These are phyloP conservation scores for Paramecium caudatum DNA, from an alignment of 73 alveolate species.

Conservation along the genomic window DNA sequence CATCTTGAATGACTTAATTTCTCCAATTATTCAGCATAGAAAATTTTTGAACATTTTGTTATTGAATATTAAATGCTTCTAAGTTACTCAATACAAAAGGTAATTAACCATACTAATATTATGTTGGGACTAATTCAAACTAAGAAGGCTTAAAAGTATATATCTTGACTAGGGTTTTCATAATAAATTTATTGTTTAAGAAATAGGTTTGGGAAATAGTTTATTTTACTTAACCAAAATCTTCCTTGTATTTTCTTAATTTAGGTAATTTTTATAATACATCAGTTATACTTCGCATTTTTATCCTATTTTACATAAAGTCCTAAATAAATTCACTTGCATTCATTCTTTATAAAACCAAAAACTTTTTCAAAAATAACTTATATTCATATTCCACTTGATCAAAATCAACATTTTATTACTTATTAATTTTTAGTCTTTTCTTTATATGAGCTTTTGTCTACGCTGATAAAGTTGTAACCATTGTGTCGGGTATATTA, in stretches of 20 bases:
- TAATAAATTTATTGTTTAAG: constrained; percentile 41
- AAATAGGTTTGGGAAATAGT: background rate
- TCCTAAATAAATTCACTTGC: background rate
- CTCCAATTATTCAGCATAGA: constrained; percentile 68
- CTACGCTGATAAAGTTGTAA: background rate
- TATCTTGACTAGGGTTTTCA: constrained; percentile 43
- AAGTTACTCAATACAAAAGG: constrained; percentile 67
- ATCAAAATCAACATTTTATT: constrained; percentile 47
- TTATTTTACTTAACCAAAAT: background rate
- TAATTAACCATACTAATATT: constrained; percentile 12
- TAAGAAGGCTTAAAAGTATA: background rate
- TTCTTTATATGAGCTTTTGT: constrained; percentile 26
- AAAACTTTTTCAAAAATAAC: constrained; percentile 64
- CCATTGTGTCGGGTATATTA: constrained; percentile 7
- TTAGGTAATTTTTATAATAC: background rate
- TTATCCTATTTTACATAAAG: background rate
- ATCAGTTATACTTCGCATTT: constrained; percentile 22
- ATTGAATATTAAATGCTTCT: constrained; percentile 19
- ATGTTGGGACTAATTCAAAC: constrained; percentile 38
- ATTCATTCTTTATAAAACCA: constrained; percentile 3
- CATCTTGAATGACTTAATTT: constrained; percentile 40
- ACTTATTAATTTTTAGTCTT: constrained; percentile 12
- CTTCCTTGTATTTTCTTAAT: background rate
- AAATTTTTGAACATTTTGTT: background rate
- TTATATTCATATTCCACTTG: constrained; percentile 66